Conservation (phyloP, 2,329 filamentous ascomycete species). For the Paramyrothecium roridum region DNA sequence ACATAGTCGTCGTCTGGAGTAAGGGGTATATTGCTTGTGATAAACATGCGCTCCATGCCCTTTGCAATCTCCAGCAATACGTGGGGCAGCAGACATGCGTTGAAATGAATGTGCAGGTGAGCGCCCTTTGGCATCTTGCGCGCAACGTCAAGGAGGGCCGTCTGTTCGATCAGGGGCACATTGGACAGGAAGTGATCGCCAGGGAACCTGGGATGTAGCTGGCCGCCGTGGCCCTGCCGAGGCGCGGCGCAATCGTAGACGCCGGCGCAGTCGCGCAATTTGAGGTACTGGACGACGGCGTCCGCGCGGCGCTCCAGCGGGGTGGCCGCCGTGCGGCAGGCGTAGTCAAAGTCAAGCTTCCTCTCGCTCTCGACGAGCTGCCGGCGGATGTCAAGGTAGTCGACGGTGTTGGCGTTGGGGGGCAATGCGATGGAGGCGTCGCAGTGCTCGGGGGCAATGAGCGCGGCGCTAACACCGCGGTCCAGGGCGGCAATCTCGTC, state of each 20-base stretch:
- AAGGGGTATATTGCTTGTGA: conserved; percentile 56
- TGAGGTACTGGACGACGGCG: conserved; percentile 34
- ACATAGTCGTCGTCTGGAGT: conserved; percentile 30
- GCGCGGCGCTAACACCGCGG: conserved; percentile 1
- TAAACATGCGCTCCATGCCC: conserved; percentile 64
- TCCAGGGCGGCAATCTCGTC: conserved; percentile 11
- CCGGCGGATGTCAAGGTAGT: conserved; percentile 28
- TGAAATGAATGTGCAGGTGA: conserved; percentile 75
- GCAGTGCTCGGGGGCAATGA: not conserved
- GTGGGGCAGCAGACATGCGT: conserved; percentile 63
- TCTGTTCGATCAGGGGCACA: conserved; percentile 49
- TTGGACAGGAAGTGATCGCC: conserved; percentile 60
- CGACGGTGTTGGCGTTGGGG: conserved; percentile 6
- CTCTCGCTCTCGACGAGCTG: conserved; percentile 27
- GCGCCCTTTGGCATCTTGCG: conserved; percentile 65
- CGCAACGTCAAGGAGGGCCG: conserved; percentile 55
- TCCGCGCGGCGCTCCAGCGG: conserved; percentile 33
- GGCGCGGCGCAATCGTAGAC: conserved; percentile 31
- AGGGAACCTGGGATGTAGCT: conserved; percentile 40
- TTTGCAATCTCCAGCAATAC: conserved; percentile 55
- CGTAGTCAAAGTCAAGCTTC: conserved; percentile 36
- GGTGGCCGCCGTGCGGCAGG: conserved; percentile 26
- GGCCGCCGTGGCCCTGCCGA: conserved; percentile 35
- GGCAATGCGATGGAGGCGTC: not conserved
- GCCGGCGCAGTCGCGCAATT: conserved; percentile 26